Evolutionary conservation across 306 rosid genomes (phyloP).

Genomic region (Sphenostylis stenocarpa): DNA sequence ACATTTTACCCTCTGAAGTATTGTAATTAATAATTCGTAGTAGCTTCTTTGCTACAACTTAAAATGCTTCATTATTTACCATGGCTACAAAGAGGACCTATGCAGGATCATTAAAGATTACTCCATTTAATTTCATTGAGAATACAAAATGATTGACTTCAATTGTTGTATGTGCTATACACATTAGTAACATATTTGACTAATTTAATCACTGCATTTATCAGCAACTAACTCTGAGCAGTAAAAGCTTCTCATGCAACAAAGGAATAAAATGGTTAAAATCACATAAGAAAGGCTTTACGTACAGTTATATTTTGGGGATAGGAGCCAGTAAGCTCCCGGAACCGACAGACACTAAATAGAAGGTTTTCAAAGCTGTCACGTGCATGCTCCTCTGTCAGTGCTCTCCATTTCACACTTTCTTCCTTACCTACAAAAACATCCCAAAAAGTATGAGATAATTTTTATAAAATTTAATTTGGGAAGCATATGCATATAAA

Average conservation of each 20-base stretch:
- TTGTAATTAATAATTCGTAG: neutral
- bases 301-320: conserved; percentile 87
- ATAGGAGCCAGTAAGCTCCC: conserved; percentile 86
- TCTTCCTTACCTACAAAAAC: conserved; percentile 58
- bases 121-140: neutral
- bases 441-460: conserved; percentile 4
- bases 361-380: conserved; percentile 97
- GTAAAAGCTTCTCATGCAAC: neutral
- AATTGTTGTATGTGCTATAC: neutral
- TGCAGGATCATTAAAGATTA: neutral
- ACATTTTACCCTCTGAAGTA: too few relatives aligned
- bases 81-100: neutral
- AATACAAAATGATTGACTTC: neutral
- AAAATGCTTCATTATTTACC: neutral
- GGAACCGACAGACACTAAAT: conserved; percentile 85
- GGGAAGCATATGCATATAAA: conserved; percentile 18
- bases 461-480: neutral
- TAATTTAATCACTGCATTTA: neutral
- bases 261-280: neutral
- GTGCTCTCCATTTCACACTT: conserved; percentile 70
- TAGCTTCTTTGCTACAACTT: neutral
- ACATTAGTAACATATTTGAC: neutral
- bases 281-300: conserved; percentile 14
- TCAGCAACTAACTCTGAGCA: neutral
- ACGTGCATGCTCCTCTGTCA: conserved; percentile 95